phyloP scores from a whole-genome alignment of 78 protist species.

The Guillardia theta region DNA sequence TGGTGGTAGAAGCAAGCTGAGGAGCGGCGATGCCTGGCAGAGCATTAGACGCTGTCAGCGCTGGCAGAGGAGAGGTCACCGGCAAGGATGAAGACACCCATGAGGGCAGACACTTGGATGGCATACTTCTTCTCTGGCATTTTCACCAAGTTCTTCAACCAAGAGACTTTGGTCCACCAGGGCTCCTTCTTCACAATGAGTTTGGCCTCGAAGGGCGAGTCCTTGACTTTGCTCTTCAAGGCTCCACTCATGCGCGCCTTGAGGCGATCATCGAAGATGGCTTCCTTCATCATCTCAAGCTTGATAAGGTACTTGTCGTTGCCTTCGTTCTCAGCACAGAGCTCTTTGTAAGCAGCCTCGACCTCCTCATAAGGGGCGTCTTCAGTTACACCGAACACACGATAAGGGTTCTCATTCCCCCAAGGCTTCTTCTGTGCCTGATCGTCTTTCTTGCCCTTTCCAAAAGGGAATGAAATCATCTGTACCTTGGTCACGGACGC shows the following conservation, averaged over 20 bases:
- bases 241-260: not conserved
- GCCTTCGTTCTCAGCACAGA: not conserved
- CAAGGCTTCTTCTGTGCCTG: not conserved
- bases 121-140: not conserved
- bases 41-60: not conserved
- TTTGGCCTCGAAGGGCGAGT: constrained; percentile 4
- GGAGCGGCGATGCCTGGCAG: not conserved
- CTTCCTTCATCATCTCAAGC: constrained; percentile 26
- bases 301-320: not conserved
- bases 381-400: not conserved
- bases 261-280: constrained; percentile 4
- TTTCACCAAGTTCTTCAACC: not conserved
- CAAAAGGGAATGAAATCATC: not conserved
- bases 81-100: not conserved
- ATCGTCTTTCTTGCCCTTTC: not conserved
- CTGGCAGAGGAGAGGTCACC: not conserved
- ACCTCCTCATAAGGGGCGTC: constrained; percentile 18
- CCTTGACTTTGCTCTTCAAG: constrained; percentile 5
- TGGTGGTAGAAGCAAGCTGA: not conserved
- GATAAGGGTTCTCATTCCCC: not conserved
- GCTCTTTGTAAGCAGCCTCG: not conserved
- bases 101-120: constrained; percentile 3
- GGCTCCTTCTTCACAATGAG: not conserved
- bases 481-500: no score
- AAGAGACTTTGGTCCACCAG: not conserved